phyloP scores from a whole-genome alignment of 179 eudicot species.

The Corrigiola litoralis region DNA sequence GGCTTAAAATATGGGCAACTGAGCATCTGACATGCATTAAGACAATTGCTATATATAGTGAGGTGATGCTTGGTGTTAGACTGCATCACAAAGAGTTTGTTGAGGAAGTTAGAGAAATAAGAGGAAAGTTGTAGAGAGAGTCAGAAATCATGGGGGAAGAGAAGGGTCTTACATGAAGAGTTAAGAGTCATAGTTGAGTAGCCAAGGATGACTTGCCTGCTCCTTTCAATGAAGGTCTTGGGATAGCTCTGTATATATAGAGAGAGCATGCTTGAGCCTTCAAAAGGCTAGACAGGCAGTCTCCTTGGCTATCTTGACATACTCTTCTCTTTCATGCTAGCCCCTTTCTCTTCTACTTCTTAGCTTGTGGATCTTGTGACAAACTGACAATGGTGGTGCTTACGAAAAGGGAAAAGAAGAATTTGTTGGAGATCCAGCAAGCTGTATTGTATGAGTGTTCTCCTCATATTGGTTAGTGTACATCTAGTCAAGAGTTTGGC shows the following conservation, averaged over 20 bases:
- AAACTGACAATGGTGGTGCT: too few species aligned
- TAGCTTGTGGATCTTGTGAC: background rate
- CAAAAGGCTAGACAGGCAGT: conserved; percentile 27
- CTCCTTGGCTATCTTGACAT: conserved; percentile 38
- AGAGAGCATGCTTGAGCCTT: background rate
- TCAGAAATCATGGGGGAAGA: background rate
- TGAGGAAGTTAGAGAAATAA: conserved; percentile 1
- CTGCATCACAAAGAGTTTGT: background rate
- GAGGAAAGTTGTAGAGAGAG: background rate
- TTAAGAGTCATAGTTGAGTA: conserved; percentile 20
- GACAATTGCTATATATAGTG: conserved; percentile 1
- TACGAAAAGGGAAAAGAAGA: too few species aligned
- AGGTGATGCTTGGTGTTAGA: background rate
- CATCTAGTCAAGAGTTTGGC: too few species aligned
- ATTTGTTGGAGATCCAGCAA: too few species aligned
- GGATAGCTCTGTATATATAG: too few species aligned
- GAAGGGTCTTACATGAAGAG: conserved; percentile 23
- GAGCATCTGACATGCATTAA: conserved; percentile 8
- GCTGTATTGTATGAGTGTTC: too few species aligned
- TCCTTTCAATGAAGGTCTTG: background rate
- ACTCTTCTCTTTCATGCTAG: conserved; percentile 38
- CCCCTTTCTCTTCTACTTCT: conserved; percentile 10
- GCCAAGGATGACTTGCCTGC: conserved; percentile 39
- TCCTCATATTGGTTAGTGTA: too few species aligned
- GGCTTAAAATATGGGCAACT: conserved; percentile 1